phyloP scores from a whole-genome alignment of 306 rosid species.

The Vachellia pachyceras region DNA sequence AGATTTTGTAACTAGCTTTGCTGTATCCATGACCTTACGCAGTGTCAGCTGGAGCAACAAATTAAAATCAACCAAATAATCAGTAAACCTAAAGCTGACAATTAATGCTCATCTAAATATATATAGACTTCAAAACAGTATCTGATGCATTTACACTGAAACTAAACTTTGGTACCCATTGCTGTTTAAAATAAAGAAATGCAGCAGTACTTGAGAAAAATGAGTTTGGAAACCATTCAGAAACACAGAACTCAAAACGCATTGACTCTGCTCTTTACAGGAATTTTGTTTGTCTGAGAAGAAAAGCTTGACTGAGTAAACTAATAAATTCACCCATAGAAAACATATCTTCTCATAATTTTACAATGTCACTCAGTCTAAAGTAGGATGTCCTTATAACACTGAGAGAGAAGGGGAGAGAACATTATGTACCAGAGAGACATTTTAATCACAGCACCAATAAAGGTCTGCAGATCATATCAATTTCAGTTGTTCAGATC shows the following conservation, averaged over 20 bases:
- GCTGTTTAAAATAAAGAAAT: background rate
- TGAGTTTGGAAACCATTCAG: background rate
- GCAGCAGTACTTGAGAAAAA: background rate
- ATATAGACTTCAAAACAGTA: background rate
- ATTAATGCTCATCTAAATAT: constrained; percentile 21
- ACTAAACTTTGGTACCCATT: background rate
- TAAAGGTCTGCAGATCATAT: constrained; percentile 8
- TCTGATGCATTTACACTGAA: background rate
- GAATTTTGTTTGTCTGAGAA: background rate
- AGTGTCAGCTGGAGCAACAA: constrained; percentile 76
- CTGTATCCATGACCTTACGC: constrained; percentile 93
- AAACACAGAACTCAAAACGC: background rate
- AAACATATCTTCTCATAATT: background rate
- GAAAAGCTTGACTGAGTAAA: background rate
- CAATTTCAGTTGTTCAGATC: constrained; percentile 1
- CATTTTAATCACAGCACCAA: background rate
- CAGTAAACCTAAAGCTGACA: constrained; percentile 33
- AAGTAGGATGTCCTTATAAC: background rate
- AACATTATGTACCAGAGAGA: background rate
- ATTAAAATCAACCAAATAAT: constrained; percentile 35
- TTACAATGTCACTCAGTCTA: constrained; percentile 20
- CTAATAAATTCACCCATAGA: background rate
- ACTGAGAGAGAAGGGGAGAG: background rate
- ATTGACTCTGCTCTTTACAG: background rate
- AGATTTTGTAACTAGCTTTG: constrained; percentile 84